Evolutionary conservation across 148 eudicot species (phyloP).

Genomic region (Cornus controversa): DNA sequence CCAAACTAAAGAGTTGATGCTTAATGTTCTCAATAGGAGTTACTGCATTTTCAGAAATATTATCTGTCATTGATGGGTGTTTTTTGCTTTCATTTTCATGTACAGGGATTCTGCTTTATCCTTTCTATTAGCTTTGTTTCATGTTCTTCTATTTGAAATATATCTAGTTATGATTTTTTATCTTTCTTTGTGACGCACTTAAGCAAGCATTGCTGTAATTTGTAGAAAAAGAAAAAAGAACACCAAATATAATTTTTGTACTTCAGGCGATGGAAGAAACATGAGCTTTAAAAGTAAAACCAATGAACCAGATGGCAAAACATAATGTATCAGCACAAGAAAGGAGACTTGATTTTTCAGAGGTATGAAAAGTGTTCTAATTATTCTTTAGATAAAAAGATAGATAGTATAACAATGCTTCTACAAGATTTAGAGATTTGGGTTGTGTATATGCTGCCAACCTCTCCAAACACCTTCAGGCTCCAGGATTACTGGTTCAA

Average conservation of each 20-base stretch:
- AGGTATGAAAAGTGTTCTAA: not conserved
- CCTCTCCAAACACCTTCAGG: slow-evolving; percentile 65
- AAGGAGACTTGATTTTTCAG: not conserved
- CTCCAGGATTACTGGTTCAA: slow-evolving; percentile 48
- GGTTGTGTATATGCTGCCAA: slow-evolving; percentile 55
- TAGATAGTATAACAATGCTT: not conserved
- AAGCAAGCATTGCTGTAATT: not conserved
- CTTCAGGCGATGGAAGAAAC: not conserved
- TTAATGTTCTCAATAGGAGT: not conserved
- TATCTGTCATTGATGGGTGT: slow-evolving; percentile 17
- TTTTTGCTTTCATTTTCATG: not conserved
- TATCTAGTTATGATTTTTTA: too few relatives aligned
- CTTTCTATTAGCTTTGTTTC: not conserved
- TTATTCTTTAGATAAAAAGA: not conserved
- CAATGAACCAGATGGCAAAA: not conserved
- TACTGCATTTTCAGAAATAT: not conserved
- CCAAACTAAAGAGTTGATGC: not conserved
- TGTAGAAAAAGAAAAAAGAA: not conserved
- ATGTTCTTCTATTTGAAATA: too few relatives aligned
- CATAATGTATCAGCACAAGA: too few relatives aligned
- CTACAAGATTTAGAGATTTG: slow-evolving; percentile 41
- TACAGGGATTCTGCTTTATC: not conserved
- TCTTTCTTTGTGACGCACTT: too few relatives aligned
- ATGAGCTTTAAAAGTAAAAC: not conserved
- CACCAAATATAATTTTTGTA: not conserved